Base-by-base conservation (phyloP, 208 protist genomes). In the Crithidia thermophila region DNA sequence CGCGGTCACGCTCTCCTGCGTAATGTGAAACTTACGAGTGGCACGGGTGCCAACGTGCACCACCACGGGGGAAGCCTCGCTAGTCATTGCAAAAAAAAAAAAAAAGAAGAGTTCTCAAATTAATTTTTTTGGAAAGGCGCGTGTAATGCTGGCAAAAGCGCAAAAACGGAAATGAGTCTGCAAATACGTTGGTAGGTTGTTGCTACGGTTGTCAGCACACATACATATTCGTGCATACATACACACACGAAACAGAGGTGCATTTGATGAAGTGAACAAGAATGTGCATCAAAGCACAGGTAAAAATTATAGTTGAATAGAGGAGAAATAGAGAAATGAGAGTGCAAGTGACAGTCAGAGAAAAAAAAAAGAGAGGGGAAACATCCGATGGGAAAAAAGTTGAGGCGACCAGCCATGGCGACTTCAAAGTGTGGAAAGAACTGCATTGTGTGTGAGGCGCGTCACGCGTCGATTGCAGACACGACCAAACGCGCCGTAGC, bases 11-110 rank as follows among this genome's bases (percentile, higher is more conserved):
- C 87, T 88, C 33, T 86, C 86, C 16, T 72, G 49, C 14, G 53
- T 78, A 56, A 94, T 87, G 51, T 72, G 70, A n/a, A 79, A 67
- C 9, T 34, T 69, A 28, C 67, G 72, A 47, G 68, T 83, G 33
- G 62, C 73, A 13, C 57, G 74, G 11, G 79, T 67, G 27, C 88
- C 88, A 50, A 94, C 82, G 21, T 67, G 75, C 75, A 94, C 83
- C 11, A 86, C 69, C 28, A 61, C 33, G 4, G 77, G 47, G 8
- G 42, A 39, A 4, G 36, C 18, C 4, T 77, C 63, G 25, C 23
- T 56, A 23, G 69, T 59, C 69, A 75, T 75, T 8, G 11, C 6
- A 30, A 18, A 31, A 37, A n/a, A 16, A 34, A 45, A 37, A 58
- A 49, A 30, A 23, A 21, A 34, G 33, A 0, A 20, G 16, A 46